phyloP scores from a whole-genome alignment of 176 grass and related monocot genomes.

The Themeda triandra region DNA sequence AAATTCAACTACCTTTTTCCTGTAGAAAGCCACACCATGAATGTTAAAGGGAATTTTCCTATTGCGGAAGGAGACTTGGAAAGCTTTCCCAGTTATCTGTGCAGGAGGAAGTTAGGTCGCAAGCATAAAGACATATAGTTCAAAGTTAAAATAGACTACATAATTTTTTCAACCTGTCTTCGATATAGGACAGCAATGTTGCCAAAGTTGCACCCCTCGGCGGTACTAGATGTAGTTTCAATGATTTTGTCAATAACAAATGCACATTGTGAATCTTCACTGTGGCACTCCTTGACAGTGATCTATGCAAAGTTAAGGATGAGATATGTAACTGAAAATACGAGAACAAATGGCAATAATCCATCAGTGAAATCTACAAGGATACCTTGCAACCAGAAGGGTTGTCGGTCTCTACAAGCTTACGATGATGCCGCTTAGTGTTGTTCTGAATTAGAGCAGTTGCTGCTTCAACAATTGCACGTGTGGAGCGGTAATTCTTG shows the following conservation, averaged over 20 bases:
- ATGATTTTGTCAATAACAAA: constrained; percentile 97
- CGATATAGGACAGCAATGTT: constrained; percentile 83
- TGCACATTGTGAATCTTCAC: constrained; percentile 89
- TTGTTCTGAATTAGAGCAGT: constrained; percentile 89
- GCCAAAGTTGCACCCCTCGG: constrained; percentile 50
- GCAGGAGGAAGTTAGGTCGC: constrained; percentile 21
- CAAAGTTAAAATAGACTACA: neutral
- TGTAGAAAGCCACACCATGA: constrained; percentile 94
- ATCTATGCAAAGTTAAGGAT: constrained; percentile 54
- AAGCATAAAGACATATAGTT: constrained; percentile 35
- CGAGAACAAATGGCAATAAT: neutral
- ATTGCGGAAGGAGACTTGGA: constrained; percentile 82
- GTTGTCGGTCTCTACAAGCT: constrained; percentile 82
- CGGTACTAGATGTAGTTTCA: constrained; percentile 64
- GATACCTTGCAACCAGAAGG: constrained; percentile 77
- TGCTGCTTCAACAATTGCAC: constrained; percentile 89
- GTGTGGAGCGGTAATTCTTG: constrained; percentile 90
- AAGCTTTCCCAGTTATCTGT: constrained; percentile 94
- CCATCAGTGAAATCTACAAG: constrained; percentile 20
- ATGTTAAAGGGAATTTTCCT: constrained; percentile 98
- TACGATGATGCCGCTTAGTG: constrained; percentile 52
- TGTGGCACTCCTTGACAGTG: constrained; percentile 86
- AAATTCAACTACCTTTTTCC: constrained; percentile 75
- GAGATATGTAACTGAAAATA: constrained; percentile 22
- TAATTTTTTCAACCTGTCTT: constrained; percentile 64